Percentiles rank a stretch among this genome's conserved stretches.
Evolutionary conservation across 2,329 filamentous ascomycete species (phyloP).

Genomic region (Erysiphe pulchra): DNA sequence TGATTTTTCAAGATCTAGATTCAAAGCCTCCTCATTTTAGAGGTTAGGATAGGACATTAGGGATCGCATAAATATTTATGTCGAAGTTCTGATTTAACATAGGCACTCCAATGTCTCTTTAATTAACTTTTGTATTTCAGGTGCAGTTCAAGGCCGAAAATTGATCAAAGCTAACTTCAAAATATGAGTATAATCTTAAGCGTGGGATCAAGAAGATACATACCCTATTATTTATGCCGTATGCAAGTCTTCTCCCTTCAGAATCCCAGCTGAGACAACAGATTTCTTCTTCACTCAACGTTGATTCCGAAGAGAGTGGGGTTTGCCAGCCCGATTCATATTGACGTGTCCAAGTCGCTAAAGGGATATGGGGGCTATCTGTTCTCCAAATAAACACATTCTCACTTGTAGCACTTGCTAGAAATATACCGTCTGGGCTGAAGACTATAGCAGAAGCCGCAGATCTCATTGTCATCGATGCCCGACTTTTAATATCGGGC

Average conservation of each 20-base stretch:
- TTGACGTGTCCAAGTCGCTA: constrained; percentile 31
- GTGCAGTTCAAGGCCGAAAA: too few relatives aligned
- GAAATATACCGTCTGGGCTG: constrained; percentile 34
- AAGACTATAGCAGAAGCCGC: constrained; percentile 33
- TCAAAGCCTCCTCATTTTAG: too few relatives aligned
- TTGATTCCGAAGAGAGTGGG: constrained; percentile 23
- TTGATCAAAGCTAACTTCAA: too few relatives aligned
- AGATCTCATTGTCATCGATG: constrained; percentile 32
- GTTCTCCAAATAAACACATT: constrained; percentile 39
- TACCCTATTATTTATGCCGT: too few relatives aligned
- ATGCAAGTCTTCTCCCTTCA: constrained; percentile 28
- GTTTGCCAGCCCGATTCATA: constrained; percentile 32
- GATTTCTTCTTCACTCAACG: constrained; percentile 32
- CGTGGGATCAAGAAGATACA: too few relatives aligned
- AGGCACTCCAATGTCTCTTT: too few relatives aligned
- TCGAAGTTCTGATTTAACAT: too few relatives aligned
- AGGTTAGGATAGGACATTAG: too few relatives aligned
- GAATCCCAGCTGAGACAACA: constrained; percentile 33
- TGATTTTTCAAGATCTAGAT: too few relatives aligned
- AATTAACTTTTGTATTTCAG: too few relatives aligned
- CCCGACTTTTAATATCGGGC: constrained; percentile 27
- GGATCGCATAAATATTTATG: too few relatives aligned
- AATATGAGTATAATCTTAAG: too few relatives aligned
- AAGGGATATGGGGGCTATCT: constrained; percentile 28
- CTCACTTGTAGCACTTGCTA: constrained; percentile 32